These are phyloP conservation scores for Leccinum ochraceum DNA, from an alignment of 768 basidiomycete species.

Conservation along the genomic window DNA sequence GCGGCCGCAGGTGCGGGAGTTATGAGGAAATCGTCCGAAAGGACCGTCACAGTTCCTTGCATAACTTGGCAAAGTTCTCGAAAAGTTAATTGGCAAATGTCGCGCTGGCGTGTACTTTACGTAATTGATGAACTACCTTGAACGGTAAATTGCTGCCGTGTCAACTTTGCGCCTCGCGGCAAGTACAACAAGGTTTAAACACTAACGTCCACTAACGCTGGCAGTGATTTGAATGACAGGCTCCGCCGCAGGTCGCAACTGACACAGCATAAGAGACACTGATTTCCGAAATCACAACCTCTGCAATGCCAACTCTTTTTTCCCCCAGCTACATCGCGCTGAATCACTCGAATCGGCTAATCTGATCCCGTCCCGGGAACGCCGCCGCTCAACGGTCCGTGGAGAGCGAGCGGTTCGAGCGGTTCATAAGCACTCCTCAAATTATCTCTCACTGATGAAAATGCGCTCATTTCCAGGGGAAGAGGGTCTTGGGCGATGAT, in stretches of 20 bases:
- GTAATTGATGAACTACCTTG: constrained; percentile 6
- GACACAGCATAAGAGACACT: background rate
- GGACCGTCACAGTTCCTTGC: constrained; percentile 7
- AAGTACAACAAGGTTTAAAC: constrained; percentile 2
- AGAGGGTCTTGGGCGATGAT: constrained; percentile 12
- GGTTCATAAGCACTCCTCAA: background rate
- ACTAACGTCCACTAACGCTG: background rate
- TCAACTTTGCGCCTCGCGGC: constrained; percentile 1
- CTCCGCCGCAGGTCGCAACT: background rate
- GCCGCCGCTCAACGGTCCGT: background rate
- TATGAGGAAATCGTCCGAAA: constrained; percentile 15
- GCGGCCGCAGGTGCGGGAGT: constrained; percentile 38
- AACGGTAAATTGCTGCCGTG: background rate
- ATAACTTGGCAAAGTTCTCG: constrained; percentile 5
- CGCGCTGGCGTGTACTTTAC: background rate
- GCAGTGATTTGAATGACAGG: background rate
- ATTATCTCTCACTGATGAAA: background rate
- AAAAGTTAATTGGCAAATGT: constrained; percentile 2
- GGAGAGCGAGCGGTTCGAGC: background rate
- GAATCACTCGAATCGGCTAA: background rate
- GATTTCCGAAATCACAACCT: background rate
- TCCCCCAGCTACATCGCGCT: background rate
- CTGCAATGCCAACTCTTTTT: background rate
- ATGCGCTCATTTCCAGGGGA: constrained; percentile 5
- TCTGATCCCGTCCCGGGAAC: background rate